These are phyloP conservation scores for Micromonas commoda DNA, from an alignment of 139 green algal genomes.

Conservation along the genomic window DNA sequence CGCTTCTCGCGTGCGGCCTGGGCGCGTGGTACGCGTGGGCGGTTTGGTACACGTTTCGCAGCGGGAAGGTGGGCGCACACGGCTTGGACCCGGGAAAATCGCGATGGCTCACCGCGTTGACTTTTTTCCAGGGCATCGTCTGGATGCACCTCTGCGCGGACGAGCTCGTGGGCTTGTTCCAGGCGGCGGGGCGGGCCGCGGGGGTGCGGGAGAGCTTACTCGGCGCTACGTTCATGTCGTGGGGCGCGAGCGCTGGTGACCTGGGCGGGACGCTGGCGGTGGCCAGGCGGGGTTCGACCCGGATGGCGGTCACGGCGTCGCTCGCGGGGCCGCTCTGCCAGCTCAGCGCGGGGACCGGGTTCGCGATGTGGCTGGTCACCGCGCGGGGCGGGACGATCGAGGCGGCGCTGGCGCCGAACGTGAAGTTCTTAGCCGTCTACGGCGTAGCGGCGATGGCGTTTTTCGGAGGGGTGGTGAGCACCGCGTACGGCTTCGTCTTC, in stretches of 20 bases:
- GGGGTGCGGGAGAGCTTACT: slow-evolving; percentile 27
- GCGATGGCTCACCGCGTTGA: not conserved
- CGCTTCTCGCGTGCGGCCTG: no score
- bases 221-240: slow-evolving; percentile 52
- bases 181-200: slow-evolving; percentile 6
- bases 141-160: slow-evolving; percentile 29
- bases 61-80: not conserved
- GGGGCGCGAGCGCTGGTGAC: slow-evolving; percentile 53
- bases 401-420: not conserved
- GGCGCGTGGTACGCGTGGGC: no score
- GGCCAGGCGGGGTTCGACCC: slow-evolving; percentile 33
- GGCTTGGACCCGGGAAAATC: not conserved
- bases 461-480: not conserved
- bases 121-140: slow-evolving; percentile 16
- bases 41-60: not conserved
- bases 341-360: not conserved
- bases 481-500: not conserved
- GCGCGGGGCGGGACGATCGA: not conserved
- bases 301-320: not conserved
- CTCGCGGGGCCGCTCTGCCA: not conserved
- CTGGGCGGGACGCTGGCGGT: slow-evolving; percentile 48
- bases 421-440: not conserved
- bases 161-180: slow-evolving; percentile 20
- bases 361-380: not conserved
- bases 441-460: not conserved